Evolutionary conservation across 2,329 filamentous ascomycete species (phyloP).

Genomic region (Dichotomopilus funicola): DNA sequence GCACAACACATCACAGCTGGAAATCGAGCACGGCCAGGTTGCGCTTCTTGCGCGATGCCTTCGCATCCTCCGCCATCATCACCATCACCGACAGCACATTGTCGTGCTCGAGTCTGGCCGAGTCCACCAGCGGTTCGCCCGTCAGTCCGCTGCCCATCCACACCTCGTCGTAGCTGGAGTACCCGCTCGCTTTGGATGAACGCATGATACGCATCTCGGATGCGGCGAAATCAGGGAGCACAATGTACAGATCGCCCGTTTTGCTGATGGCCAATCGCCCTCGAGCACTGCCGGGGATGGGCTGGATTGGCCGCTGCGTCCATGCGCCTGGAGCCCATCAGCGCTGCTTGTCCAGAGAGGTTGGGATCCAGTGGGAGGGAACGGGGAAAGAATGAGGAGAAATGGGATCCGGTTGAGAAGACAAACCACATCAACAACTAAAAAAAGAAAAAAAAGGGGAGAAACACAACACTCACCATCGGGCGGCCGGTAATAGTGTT

Average conservation of each 20-base stretch:
- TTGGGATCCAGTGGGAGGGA: not conserved
- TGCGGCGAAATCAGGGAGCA: slow-evolving; percentile 31
- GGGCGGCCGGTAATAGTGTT: slow-evolving; percentile 34
- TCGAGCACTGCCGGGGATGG: slow-evolving; percentile 28
- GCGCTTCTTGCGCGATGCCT: slow-evolving; percentile 1
- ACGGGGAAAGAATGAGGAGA: not conserved
- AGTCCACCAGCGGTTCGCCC: slow-evolving; percentile 36
- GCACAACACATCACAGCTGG: slow-evolving; percentile 6
- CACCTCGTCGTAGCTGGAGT: slow-evolving; percentile 30
- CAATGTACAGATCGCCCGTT: slow-evolving; percentile 31
- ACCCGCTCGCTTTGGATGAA: slow-evolving; percentile 26
- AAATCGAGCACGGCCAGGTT: slow-evolving; percentile 35
- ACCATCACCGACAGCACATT: slow-evolving; percentile 33
- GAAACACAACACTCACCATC: slow-evolving; percentile 22
- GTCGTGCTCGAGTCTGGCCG: slow-evolving; percentile 30
- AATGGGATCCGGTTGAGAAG: not conserved
- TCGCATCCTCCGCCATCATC: slow-evolving; percentile 16
- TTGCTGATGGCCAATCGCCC: slow-evolving; percentile 32
- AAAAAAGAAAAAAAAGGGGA: not conserved
- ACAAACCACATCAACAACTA: not conserved
- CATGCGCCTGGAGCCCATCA: slow-evolving; percentile 26
- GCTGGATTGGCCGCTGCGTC: slow-evolving; percentile 28
- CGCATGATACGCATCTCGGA: slow-evolving; percentile 29
- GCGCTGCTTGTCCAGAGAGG: not conserved
- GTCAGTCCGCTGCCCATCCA: slow-evolving; percentile 33